Percentiles rank a stretch among this genome's conserved stretches.
phyloP scores from a whole-genome alignment of 2,329 filamentous ascomycete genomes.

The Epichloe uncinata region DNA sequence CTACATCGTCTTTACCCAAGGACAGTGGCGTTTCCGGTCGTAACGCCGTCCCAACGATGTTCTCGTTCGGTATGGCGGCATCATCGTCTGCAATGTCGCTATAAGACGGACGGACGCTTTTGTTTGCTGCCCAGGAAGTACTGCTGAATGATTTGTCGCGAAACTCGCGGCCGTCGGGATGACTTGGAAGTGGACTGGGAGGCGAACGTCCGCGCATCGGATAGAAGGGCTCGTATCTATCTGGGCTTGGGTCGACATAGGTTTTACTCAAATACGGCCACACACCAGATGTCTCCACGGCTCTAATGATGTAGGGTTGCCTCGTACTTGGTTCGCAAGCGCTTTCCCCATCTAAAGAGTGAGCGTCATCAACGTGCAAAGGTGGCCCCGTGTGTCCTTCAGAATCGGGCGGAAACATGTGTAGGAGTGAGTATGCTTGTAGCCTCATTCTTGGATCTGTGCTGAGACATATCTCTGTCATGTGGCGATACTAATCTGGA shows the following conservation, averaged over 20 bases:
- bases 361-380: conserved; percentile 27
- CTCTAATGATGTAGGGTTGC: conserved; percentile 22
- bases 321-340: conserved; percentile 22
- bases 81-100: conserved; percentile 20
- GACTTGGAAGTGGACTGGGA: conserved; percentile 35
- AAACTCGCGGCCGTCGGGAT: conserved; percentile 24
- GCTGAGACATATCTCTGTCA: conserved; percentile 67
- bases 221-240: conserved; percentile 30
- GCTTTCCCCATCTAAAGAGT: conserved; percentile 25
- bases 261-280: conserved; percentile 30
- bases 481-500: conserved; percentile 64
- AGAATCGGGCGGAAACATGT: conserved; percentile 43
- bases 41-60: background rate
- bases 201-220: conserved; percentile 40
- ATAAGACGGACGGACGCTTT: conserved; percentile 26
- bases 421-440: conserved; percentile 59
- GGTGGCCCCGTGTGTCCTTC: conserved; percentile 14
- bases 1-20: background rate
- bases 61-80: conserved; percentile 4
- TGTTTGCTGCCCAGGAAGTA: conserved; percentile 26
- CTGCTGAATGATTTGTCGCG: conserved; percentile 15
- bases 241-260: conserved; percentile 21
- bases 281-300: conserved; percentile 27
- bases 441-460: conserved; percentile 58
- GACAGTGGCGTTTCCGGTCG: conserved; percentile 1